Conservation (phyloP, 2,329 filamentous ascomycete species). For the Thielaviopsis ethacetica region DNA sequence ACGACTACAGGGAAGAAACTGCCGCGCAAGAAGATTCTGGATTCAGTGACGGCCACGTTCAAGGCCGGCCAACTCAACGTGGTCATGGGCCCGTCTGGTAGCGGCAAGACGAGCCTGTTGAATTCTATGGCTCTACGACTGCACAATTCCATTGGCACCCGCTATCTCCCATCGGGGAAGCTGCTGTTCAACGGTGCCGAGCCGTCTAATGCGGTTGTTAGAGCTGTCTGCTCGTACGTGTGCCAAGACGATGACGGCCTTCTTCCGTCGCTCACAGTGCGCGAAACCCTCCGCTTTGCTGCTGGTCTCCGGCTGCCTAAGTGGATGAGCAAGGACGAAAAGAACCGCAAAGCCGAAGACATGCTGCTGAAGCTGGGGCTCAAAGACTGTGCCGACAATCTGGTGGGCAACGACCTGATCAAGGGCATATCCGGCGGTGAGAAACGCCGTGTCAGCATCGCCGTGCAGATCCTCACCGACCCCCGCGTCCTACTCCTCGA, state of each 20-base stretch:
- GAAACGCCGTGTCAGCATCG: constrained; percentile 62
- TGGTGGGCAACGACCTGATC: constrained; percentile 54
- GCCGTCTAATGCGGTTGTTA: constrained; percentile 51
- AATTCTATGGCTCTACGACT: constrained; percentile 57
- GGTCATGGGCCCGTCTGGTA: constrained; percentile 67
- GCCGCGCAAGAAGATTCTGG: constrained; percentile 43
- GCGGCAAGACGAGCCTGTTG: constrained; percentile 58
- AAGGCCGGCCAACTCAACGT: constrained; percentile 53
- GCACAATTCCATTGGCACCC: constrained; percentile 42
- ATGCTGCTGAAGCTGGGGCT: constrained; percentile 59
- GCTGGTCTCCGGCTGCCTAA: constrained; percentile 54
- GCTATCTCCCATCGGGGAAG: constrained; percentile 43
- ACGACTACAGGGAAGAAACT: constrained; percentile 33
- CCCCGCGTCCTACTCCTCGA: constrained; percentile 58
- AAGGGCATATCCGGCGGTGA: constrained; percentile 71
- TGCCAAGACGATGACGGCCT: constrained; percentile 65
- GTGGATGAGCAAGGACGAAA: constrained; percentile 54
- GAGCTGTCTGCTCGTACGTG: constrained; percentile 60
- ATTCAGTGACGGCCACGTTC: constrained; percentile 51
- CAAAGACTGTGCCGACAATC: constrained; percentile 61
- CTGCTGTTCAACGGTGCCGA: constrained; percentile 54
- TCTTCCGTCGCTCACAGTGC: constrained; percentile 56
- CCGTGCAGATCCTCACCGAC: constrained; percentile 61
- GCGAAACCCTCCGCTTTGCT: constrained; percentile 56
- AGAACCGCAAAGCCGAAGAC: constrained; percentile 50